Percentiles rank a stretch among this genome's conserved stretches.
These are phyloP conservation scores for Pythium dissotocum DNA, from an alignment of 352 stramenopile species.

Conservation along the genomic window DNA sequence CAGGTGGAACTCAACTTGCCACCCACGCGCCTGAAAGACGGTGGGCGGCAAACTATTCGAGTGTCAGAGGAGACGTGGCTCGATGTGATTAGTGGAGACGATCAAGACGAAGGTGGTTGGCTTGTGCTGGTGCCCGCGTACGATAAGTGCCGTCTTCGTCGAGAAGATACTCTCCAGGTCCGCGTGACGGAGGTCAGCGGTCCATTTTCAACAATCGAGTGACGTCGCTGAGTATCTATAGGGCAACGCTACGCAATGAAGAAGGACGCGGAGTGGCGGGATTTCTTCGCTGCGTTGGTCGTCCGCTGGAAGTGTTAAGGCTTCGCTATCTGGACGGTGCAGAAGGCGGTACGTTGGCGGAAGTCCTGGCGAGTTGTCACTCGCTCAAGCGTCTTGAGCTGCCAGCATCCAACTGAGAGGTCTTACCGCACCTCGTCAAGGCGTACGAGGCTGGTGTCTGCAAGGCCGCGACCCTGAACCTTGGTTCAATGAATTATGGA, in stretches of 20 bases:
- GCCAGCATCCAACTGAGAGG: background rate
- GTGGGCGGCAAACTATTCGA: background rate
- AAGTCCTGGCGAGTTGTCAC: background rate
- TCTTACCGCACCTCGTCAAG: background rate
- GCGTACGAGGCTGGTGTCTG: background rate
- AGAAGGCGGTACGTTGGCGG: no score
- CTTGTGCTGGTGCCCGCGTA: background rate
- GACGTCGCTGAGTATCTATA: background rate
- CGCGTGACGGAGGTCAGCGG: background rate
- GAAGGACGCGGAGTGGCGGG: no score
- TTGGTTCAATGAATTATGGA: no score
- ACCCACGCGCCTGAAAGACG: no score
- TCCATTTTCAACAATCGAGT: background rate
- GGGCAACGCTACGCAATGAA: no score
- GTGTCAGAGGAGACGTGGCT: background rate
- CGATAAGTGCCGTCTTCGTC: background rate
- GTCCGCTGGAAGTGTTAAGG: no score
- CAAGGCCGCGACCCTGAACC: background rate
- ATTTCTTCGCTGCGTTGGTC: no score
- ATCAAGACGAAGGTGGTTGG: background rate
- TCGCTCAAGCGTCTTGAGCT: background rate
- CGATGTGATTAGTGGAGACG: background rate
- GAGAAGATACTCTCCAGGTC: background rate
- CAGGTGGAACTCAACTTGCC: background rate
- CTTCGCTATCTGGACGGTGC: no score